Conservation (phyloP, 2,329 filamentous ascomycete species). For the Leptographium radiaticola region DNA sequence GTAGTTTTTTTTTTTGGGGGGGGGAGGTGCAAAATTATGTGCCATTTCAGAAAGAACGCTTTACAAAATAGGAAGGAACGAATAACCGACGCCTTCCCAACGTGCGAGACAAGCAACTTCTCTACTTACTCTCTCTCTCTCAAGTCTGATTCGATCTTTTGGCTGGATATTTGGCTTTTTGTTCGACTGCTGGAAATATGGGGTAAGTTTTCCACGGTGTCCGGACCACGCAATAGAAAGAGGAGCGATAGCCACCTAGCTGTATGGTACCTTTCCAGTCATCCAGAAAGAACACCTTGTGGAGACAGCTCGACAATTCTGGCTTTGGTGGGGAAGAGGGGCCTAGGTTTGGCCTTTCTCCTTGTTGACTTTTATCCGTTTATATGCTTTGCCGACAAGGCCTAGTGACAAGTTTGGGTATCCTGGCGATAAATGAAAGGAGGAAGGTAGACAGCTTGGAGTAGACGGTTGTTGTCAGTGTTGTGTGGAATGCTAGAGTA, state of each 20-base stretch:
- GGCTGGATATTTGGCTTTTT: too few relatives aligned
- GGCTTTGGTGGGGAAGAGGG: too few relatives aligned
- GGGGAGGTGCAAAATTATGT: too few relatives aligned
- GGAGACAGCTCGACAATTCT: too few relatives aligned
- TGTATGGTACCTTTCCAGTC: too few relatives aligned
- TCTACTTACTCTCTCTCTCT: not conserved
- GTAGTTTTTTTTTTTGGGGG: too few relatives aligned
- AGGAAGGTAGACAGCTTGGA: not conserved
- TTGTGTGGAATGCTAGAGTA: not conserved
- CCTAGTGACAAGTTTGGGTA: not conserved
- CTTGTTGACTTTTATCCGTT: not conserved
- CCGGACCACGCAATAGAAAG: too few relatives aligned
- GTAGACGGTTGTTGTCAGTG: not conserved
- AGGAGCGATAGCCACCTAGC: too few relatives aligned
- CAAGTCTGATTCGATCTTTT: not conserved
- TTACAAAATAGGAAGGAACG: conserved; percentile 1
- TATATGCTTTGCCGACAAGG: not conserved
- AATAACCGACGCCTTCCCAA: not conserved
- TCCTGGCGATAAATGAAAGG: not conserved
- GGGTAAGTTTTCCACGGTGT: too few relatives aligned
- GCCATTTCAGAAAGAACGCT: not conserved
- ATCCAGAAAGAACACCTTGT: too few relatives aligned
- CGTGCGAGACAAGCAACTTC: not conserved
- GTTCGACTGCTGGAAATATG: too few relatives aligned
- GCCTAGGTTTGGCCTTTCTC: too few relatives aligned